These are phyloP conservation scores for Corylus avellana DNA, from an alignment of 306 rosid genomes.

Conservation along the genomic window DNA sequence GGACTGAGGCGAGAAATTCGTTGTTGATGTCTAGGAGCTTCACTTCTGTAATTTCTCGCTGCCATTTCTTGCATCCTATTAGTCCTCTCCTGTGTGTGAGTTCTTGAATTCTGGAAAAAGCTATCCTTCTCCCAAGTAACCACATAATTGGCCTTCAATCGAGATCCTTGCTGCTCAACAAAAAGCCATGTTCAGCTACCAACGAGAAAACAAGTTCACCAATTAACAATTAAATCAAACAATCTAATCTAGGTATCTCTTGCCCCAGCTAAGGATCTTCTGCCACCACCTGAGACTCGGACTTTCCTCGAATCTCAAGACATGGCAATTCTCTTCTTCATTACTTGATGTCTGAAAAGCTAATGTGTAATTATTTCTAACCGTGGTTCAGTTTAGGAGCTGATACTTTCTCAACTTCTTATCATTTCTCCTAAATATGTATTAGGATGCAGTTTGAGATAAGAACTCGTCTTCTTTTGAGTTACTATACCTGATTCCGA, in stretches of 20 bases:
- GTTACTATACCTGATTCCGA: no score
- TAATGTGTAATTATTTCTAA: not conserved
- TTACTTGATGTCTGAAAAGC: not conserved
- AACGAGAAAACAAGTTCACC: not conserved
- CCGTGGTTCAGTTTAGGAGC: not conserved
- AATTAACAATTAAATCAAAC: not conserved
- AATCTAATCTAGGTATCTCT: not conserved
- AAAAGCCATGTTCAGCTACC: slow-evolving; percentile 23
- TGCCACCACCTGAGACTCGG: not conserved
- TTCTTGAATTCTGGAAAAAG: slow-evolving; percentile 51
- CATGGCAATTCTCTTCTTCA: not conserved
- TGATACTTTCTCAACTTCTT: not conserved
- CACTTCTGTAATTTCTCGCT: slow-evolving; percentile 55
- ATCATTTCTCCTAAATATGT: not conserved
- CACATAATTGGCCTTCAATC: slow-evolving; percentile 78
- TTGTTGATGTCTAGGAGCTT: slow-evolving; percentile 65
- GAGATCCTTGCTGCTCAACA: slow-evolving; percentile 73
- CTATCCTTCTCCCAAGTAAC: slow-evolving; percentile 82
- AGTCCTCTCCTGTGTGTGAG: slow-evolving; percentile 43
- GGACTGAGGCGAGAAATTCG: slow-evolving; percentile 52
- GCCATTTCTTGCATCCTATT: slow-evolving; percentile 31
- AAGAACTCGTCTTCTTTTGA: no score
- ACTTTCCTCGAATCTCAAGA: not conserved
- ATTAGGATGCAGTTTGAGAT: not conserved
- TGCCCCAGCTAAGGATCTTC: slow-evolving; percentile 7